Evolutionary conservation across 306 rosid species (phyloP), one percentile per base, ranked within the genome.

Genomic region (Inga laurina): DNA sequence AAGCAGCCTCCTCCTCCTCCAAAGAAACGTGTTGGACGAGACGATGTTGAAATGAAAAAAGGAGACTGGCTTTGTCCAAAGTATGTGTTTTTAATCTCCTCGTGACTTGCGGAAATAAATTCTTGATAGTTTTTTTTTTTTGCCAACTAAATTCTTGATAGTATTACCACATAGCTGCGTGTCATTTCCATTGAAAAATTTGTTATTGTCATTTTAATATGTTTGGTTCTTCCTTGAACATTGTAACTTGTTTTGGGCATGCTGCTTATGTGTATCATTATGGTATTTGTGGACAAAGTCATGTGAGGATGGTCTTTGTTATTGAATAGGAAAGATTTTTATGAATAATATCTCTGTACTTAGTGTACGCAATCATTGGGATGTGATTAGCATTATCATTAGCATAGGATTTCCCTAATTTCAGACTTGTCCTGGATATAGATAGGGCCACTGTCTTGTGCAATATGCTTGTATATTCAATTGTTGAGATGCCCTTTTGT

Each of bases 31-130:
- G 92, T 96, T 81, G 98, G 98, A 56, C 94, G 97, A 27, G 98
- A 96, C 85, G 99, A 96, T 43, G 87, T 96, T 56, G 99, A 96
- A 91, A 96, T 96, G 99, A 96, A 96, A 83, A 94, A 90, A 64
- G 99, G 99, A 78, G 99, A 96, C 85, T 96, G 99, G 98, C 93
- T 92, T 10, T 96, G 99, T 91, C 91, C 99, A 19, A 96, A 96
- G 99, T 96, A 96, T 75, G 97, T 79, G 64, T 75, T 49, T 51
- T 74, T 44, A 19, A 72, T 66, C 61, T 84, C 62, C 35, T 6
- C 13, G 0, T 83, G 64, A 66, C 79, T 83, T 76, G 57, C 81
- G 15, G 73, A 82, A 48, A 56, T 73, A 3, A 67, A 34, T 65
- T 24, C 8, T 51, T 75, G 34, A 62, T 34, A 48, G 45, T 74